A percentile compares a stretch with the other conserved stretches of the same genome.
Conservation (phyloP, 306 rosid species). For the Arachis hypogaea region DNA sequence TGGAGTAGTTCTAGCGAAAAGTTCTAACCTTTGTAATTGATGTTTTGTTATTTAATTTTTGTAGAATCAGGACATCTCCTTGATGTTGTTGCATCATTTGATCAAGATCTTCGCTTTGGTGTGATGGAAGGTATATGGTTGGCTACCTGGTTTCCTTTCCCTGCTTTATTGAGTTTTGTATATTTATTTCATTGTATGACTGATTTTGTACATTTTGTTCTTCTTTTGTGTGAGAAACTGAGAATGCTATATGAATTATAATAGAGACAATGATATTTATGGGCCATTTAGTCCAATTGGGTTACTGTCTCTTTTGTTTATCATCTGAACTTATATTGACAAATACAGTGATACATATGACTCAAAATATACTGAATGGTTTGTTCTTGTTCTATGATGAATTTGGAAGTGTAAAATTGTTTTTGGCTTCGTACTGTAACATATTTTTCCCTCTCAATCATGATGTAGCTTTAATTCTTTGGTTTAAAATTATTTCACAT, state of each 20-base stretch:
- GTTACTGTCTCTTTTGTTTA: slow-evolving; percentile 5
- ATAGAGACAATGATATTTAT: neutral
- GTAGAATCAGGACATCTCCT: slow-evolving; percentile 37
- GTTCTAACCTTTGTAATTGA: neutral
- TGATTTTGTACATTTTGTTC: slow-evolving; percentile 7
- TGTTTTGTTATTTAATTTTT: neutral
- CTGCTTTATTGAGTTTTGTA: neutral
- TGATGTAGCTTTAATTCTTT: neutral
- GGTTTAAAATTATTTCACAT: neutral
- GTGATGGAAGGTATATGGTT: slow-evolving; percentile 70
- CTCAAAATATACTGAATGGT: neutral
- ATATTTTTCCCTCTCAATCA: neutral
- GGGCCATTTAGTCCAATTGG: neutral
- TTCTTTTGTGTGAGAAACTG: neutral
- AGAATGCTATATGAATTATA: neutral
- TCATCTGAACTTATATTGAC: neutral
- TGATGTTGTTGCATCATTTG: slow-evolving; percentile 54
- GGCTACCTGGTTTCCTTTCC: neutral
- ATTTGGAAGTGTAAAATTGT: neutral
- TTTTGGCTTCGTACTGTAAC: neutral
- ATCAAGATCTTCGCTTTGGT: slow-evolving; percentile 57
- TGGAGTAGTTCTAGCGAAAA: neutral
- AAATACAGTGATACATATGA: neutral
- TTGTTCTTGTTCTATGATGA: neutral
- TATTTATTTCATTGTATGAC: neutral